Evolutionary conservation across 208 protist species (phyloP), one percentile per base, ranked within the genome.

Genomic region (Acanthamoeba royreba): DNA sequence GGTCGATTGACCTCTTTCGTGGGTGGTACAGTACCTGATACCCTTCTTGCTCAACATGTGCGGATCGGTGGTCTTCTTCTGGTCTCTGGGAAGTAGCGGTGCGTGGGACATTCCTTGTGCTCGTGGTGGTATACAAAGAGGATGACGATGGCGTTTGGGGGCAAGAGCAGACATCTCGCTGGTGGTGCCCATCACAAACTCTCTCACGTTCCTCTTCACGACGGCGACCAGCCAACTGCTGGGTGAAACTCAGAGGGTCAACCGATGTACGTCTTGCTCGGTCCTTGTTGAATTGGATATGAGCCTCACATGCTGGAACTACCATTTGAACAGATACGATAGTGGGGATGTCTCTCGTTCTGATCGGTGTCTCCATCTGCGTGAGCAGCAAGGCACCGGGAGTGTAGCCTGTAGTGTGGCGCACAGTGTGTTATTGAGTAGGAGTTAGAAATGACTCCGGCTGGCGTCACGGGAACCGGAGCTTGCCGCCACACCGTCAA

Each of bases 151-250:
- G n/a, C n/a, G 17, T 43, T 38, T 4, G 4, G 22, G 1, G 38
- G 1, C 66, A 40, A n/a, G 11, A 9, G 35, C 87, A 92, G 87
- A 92, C 22, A 72, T 92, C 38, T 79, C 58, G 25, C 4, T 92
- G 35, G 87, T 79, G 40, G 61, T 79, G 25, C 87, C 87, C 3
- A 79, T 92, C 63, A 79, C 87, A 19, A 92, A 92, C 58, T 79
- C 87, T 2, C 63, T 92, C 43, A 92, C 87, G 13, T 92, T 92
- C 58, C 42, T 92, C 28, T 92, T 79, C 87, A 92, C 87, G 43
- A 72, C 61, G 19, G 43, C 42, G 2, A 92, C 87, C 35, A 79
- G 87, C 87, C 61, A 79, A 31, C 87, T 92, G n/a, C 31, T 92
- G 4, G 87, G 87, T 5, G 87, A 92, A 53, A 92, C 58, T 0